Evolutionary conservation across 2,329 filamentous ascomycete genomes (phyloP), one percentile per base, ranked within the genome.

Genomic region (Pezicula neosporulosa): DNA sequence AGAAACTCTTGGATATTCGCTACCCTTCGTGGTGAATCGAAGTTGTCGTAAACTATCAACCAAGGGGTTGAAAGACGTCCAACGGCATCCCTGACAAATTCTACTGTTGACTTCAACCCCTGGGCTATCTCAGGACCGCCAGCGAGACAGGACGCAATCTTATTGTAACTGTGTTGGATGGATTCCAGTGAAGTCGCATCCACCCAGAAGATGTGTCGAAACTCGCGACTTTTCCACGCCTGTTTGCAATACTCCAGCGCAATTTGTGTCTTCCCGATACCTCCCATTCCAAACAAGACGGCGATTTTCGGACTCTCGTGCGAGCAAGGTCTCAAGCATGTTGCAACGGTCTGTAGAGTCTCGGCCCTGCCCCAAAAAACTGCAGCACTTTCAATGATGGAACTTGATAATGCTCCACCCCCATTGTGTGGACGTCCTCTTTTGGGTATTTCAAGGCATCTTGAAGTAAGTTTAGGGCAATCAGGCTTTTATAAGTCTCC

Each of bases 21-120:
- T 4, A 39, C 27, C 5, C 13, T 19, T 4, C n/a, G 18, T 21
- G 51, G 55, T 24, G 55, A 24, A 43, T 63, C 60, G 13, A 51
- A 56, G 39, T 62, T 63, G 30, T 63, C 60, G 18, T 60, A 57
- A 18, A 62, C 56, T 4, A 62, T 28, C 19, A 63, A 36, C 60
- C 60, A 63, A 6, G 35, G 45, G 3, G 27, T 24, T 15, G 44
- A n/a, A 49, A 49, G 48, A 19, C 18, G 6, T 15, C 47, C 9
- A 36, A 62, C 15, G 24, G 36, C 46, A 12, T 38, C 35, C 36
- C 19, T 42, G 15, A 58, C 50, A 44, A 44, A 41, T 43, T 16
- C 16, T 18, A 54, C 18, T 24, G 49, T 50, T 30, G 27, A 41
- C 28, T 55, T 24, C 7, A 30, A 30, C 9, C 53, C 52, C 6